Percentiles rank a stretch among this genome's conserved stretches.
phyloP scores from a whole-genome alignment of 1,284 basidiomycete genomes.

The Marasmius oreades region DNA sequence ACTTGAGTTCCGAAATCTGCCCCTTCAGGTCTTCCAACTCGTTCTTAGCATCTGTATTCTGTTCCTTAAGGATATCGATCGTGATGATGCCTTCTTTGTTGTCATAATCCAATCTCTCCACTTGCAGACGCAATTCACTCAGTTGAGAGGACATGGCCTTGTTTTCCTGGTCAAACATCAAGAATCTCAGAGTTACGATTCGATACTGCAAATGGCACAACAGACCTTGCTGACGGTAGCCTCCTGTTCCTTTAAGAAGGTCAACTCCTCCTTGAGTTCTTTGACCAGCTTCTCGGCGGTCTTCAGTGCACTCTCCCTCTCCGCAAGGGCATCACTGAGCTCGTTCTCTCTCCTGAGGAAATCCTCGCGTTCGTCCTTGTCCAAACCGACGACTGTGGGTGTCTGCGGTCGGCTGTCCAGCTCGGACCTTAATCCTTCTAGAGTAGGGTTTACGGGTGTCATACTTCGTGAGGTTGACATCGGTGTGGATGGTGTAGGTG shows the following conservation, averaged over 20 bases:
- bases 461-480: conserved; percentile 57
- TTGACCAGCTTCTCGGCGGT: conserved; percentile 78
- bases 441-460: conserved; percentile 77
- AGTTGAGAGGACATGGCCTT: conserved; percentile 87
- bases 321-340: conserved; percentile 88
- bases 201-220: conserved; percentile 7
- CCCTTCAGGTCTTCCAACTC: conserved; percentile 92
- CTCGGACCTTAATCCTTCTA: conserved; percentile 73
- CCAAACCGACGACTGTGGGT: conserved; percentile 80
- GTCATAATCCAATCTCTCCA: conserved; percentile 93
- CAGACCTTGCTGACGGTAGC: conserved; percentile 67
- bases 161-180: conserved; percentile 69
- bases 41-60: conserved; percentile 82
- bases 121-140: conserved; percentile 88
- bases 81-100: conserved; percentile 94
- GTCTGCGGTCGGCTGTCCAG: conserved; percentile 82
- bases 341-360: conserved; percentile 98
- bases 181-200: conserved; percentile 7
- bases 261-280: conserved; percentile 83
- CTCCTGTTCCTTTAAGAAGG: conserved; percentile 92
- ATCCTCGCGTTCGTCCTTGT: conserved; percentile 97
- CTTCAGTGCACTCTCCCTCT: conserved; percentile 80
- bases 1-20: conserved; percentile 77
- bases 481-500: conserved; percentile 62
- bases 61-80: conserved; percentile 96